These are phyloP conservation scores for Ceratocystis alfenasii DNA, from an alignment of 2,329 filamentous ascomycete genomes.

Conservation along the genomic window DNA sequence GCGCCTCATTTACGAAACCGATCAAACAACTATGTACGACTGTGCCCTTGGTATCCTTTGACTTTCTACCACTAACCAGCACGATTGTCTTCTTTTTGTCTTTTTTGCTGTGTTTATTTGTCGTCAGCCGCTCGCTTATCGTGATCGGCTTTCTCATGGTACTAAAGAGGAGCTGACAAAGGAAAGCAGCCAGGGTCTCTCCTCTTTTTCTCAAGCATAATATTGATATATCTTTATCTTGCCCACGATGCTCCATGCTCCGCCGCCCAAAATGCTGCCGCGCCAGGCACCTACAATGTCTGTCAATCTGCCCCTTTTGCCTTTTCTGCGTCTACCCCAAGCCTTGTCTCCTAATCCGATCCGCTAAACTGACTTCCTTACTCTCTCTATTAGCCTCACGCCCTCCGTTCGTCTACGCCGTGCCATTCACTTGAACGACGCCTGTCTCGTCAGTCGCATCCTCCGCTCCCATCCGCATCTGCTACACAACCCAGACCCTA, in stretches of 20 bases:
- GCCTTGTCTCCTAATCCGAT: neutral
- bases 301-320: neutral
- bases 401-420: slow-evolving; percentile 65
- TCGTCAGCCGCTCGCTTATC: neutral
- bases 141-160: neutral
- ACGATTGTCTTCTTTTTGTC: neutral
- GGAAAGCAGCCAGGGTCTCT: neutral
- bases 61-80: neutral
- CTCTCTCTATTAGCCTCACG: slow-evolving; percentile 37
- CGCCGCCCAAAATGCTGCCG: slow-evolving; percentile 11
- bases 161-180: neutral
- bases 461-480: slow-evolving; percentile 57
- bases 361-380: neutral
- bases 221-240: neutral
- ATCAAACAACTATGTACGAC: neutral
- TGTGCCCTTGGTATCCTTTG: neutral
- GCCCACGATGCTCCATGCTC: slow-evolving; percentile 10
- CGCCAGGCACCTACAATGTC: slow-evolving; percentile 13
- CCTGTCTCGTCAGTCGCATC: slow-evolving; percentile 62
- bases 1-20: neutral
- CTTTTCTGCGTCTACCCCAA: neutral
- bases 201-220: neutral
- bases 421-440: slow-evolving; percentile 65
- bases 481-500: slow-evolving; percentile 68
- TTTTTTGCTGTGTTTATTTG: neutral